Base-by-base conservation (phyloP, 352 stramenopile genomes). In the Peronospora destructor region DNA sequence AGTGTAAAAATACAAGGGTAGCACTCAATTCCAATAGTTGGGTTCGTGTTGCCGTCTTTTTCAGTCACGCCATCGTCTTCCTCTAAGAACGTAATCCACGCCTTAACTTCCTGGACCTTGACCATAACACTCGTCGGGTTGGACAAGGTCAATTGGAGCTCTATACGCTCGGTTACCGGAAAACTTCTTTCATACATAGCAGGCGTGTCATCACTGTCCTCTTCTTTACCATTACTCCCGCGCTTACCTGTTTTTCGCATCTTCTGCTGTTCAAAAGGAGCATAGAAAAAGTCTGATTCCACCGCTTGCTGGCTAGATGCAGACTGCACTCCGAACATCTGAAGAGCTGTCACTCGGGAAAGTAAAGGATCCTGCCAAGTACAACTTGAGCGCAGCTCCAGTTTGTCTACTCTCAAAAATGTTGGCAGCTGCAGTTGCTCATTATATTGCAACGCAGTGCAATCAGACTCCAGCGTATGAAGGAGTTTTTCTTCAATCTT, bases 81-180 rank as follows among this genome's bases (percentile, higher is more conserved):
- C 9, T 46, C 41, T 17, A 38, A 47, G 9, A 56, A 64, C 5
- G 44, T 49, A 2, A 87, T 54, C 77, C 78, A 90, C 6, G 66
- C 60, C 30, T 54, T 71, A 14, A 87, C 49, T 38, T 88, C 68
- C 32, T 88, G 71, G 13, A 91, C 39, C 25, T 84, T 72, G 4
- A 91, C 44, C 11, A 46, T 19, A n/a, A 93, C 65, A 6, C 77
- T 75, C 2, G 78, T 61, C 32, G 78, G 83, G 34, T 93, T 93
- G 1, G 79, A 79, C 25, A 91, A 41, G 3, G 48, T 54, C 41
- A 91, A 55, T 25, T 80, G 65, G 4, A 91, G 45, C 14, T 77
- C 66, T 13, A 93, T 60, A 21, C 45, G 61, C 43, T 91, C 83
- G 42, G 76, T 41, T 34, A 77, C 50, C 4, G 83, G 69, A 43